Evolutionary conservation across 2,329 filamentous ascomycete genomes (phyloP).

Genomic region (Erysiphe neolycopersici): DNA sequence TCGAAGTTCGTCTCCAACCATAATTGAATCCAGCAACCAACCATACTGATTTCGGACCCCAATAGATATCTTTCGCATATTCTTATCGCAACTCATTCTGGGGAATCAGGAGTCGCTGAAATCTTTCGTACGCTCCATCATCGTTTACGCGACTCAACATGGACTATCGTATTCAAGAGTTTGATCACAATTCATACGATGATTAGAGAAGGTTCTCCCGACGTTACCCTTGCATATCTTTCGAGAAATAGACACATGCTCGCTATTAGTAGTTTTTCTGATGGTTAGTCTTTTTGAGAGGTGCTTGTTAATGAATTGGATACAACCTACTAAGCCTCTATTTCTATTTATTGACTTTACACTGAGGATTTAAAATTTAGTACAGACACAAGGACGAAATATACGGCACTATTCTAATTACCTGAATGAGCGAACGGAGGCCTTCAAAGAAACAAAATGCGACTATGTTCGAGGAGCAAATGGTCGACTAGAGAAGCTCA

Average conservation of each 20-base stretch:
- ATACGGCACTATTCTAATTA: constrained; percentile 83
- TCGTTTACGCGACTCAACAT: constrained; percentile 80
- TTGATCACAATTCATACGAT: constrained; percentile 90
- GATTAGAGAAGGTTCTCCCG: constrained; percentile 81
- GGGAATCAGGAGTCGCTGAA: constrained; percentile 82
- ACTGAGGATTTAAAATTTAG: constrained; percentile 18
- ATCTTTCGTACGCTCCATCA: constrained; percentile 81
- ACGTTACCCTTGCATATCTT: constrained; percentile 67
- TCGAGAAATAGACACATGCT: constrained; percentile 59
- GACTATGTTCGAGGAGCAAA: constrained; percentile 77
- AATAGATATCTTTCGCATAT: constrained; percentile 58
- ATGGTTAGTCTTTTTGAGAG: constrained; percentile 34
- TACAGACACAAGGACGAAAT: constrained; percentile 82
- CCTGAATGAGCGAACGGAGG: constrained; percentile 53
- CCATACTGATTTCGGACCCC: constrained; percentile 4
- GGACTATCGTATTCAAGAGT: constrained; percentile 98
- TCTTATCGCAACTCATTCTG: constrained; percentile 76
- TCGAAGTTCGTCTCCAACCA: constrained; percentile 43
- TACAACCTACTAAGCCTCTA: no score
- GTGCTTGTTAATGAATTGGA: neutral
- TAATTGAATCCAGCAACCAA: neutral
- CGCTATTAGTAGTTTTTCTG: constrained; percentile 72
- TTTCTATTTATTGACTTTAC: no score
- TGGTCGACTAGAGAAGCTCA: constrained; percentile 56
- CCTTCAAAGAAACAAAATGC: constrained; percentile 58